Base-by-base conservation (phyloP, 306 rosid genomes). In the Pueraria montana region DNA sequence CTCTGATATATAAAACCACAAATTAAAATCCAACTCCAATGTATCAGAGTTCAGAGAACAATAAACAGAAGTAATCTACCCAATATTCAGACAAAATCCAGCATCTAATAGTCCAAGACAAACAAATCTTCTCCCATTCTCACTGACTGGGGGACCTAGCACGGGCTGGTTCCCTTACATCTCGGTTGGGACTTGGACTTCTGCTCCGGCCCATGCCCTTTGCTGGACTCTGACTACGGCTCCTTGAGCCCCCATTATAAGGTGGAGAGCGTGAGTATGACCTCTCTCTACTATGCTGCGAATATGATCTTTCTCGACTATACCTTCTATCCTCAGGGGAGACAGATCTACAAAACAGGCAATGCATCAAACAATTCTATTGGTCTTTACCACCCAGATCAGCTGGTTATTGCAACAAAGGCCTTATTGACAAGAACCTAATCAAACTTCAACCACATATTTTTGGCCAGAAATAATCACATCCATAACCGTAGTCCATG, bases 291-390 rank as follows among this genome's bases (percentile, higher is more conserved):
- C 89, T 84, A 34, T 77, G 96, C 5, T 24, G 91, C 5, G 92
- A 83, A 80, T 79, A 82, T 5, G 97, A 88, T 80, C 90, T 87
- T 86, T 90, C 99, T 38, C 91, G 86, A 59, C 91, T 90, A 77
- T 85, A 83, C 80, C 91, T 89, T 90, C 90, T 88, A 34, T 76
- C 99, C 59, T 74, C 89, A 2, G 98, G 98, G 14, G 99, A 90
- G 9, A 74, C 73, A 18, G 99, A 94, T 78, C 99, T 96, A 84
- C 81, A 56, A 74, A 83, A 26, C 11, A 72, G 53, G 74, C 32
- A 38, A 72, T 5, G 49, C 18, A 59, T 74, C 53, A 81, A 20
- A 63, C 16, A 38, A n/a, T n/a, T n/a, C 17, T 11, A 18, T 11
- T 11, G 24, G 11, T 68, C 14, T 12, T 72, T 26, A 16, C 68